Conservation (phyloP, 2,329 filamentous ascomycete species). For the Monilinia aucupariae region DNA sequence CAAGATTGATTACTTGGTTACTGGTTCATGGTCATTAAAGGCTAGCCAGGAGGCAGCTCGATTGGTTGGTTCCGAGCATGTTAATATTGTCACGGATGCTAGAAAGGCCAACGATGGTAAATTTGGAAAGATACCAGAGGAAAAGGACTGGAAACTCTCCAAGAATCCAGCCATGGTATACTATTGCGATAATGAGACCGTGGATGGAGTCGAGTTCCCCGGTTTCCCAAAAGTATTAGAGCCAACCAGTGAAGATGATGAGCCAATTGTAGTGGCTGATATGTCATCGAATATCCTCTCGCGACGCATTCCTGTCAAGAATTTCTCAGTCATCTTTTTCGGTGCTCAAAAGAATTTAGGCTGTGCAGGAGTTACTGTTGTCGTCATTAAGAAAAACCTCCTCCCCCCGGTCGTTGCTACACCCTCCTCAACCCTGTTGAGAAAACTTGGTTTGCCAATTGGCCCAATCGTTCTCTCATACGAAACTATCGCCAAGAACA, state of each 20-base stretch:
- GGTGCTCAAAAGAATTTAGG: slow-evolving; percentile 95
- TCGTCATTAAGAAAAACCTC: slow-evolving; percentile 75
- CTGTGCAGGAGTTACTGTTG: slow-evolving; percentile 77
- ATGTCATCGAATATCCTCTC: slow-evolving; percentile 95
- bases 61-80: slow-evolving; percentile 68
- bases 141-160: slow-evolving; percentile 70
- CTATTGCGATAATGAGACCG: slow-evolving; percentile 85
- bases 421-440: slow-evolving; percentile 63
- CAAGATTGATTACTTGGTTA: slow-evolving; percentile 81
- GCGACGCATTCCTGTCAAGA: slow-evolving; percentile 66
- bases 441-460: slow-evolving; percentile 69
- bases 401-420: slow-evolving; percentile 62
- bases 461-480: slow-evolving; percentile 78
- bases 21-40: slow-evolving; percentile 86
- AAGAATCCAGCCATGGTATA: slow-evolving; percentile 70
- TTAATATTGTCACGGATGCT: slow-evolving; percentile 73
- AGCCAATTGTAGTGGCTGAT: slow-evolving; percentile 78
- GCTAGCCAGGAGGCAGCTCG: slow-evolving; percentile 77
- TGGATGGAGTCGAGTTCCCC: slow-evolving; percentile 88
- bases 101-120: slow-evolving; percentile 66
- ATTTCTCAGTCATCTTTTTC: slow-evolving; percentile 82
- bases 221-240: slow-evolving; percentile 61
- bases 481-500: slow-evolving; percentile 82
- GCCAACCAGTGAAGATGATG: slow-evolving; percentile 52
- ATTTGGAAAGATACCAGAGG: slow-evolving; percentile 76